Evolutionary conservation across 352 stramenopile genomes (phyloP).

Genomic region (Globisporangium solare): DNA sequence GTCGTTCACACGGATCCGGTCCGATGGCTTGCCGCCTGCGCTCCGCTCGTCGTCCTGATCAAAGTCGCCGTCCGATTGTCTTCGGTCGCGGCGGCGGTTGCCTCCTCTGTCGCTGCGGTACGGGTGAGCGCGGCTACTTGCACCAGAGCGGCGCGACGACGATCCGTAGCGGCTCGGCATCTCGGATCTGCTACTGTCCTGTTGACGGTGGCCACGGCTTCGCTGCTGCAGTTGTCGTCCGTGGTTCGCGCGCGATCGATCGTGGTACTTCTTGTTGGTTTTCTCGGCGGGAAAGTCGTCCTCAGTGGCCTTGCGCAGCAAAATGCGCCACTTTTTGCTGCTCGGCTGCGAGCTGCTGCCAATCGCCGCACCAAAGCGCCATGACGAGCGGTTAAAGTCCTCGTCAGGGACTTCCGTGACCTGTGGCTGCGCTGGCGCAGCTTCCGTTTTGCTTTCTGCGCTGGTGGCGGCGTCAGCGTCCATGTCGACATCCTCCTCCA

Average conservation of each 20-base stretch:
- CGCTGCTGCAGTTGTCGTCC: constrained; percentile 13
- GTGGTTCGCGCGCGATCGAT: constrained; percentile 24
- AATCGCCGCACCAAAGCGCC: constrained; percentile 51
- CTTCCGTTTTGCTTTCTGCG: constrained; percentile 16
- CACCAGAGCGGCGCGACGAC: constrained; percentile 6
- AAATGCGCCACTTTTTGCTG: constrained; percentile 64
- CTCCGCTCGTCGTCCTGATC: constrained; percentile 9
- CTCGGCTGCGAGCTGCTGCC: constrained; percentile 40
- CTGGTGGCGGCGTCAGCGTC: constrained; percentile 23
- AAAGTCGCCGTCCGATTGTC: constrained; percentile 10
- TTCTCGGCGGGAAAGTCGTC: constrained; percentile 83
- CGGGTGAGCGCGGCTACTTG: constrained; percentile 29
- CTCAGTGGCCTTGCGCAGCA: constrained; percentile 64
- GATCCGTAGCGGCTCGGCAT: constrained; percentile 27
- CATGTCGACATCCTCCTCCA: constrained; percentile 56
- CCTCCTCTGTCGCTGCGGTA: constrained; percentile 29
- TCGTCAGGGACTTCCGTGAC: constrained; percentile 39
- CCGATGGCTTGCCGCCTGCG: constrained; percentile 38
- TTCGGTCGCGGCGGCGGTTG: constrained; percentile 10
- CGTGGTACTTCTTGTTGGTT: constrained; percentile 66
- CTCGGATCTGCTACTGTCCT: constrained; percentile 18
- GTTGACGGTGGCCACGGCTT: constrained; percentile 17
- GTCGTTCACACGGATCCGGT: constrained; percentile 50
- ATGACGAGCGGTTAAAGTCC: constrained; percentile 60
- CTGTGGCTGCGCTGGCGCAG: constrained; percentile 10